These are phyloP conservation scores for Solanum sejunctum DNA, from an alignment of 257 asterid genomes.

Conservation along the genomic window DNA sequence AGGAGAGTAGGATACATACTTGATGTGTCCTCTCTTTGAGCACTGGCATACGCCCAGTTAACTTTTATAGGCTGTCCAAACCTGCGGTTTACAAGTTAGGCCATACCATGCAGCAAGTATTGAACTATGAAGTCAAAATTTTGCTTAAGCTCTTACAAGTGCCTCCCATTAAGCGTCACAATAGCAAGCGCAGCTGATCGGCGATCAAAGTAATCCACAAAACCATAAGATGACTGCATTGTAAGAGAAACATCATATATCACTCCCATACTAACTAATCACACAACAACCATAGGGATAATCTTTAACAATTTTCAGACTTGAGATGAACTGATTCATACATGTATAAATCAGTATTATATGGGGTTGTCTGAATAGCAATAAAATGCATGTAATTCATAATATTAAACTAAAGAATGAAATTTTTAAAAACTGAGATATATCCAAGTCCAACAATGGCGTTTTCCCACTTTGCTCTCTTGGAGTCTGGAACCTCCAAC, in stretches of 20 bases:
- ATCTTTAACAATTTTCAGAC: neutral
- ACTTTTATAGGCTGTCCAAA: slow-evolving; percentile 85
- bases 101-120: neutral
- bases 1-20: slow-evolving; percentile 14
- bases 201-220: slow-evolving; percentile 79
- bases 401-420: neutral
- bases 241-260: neutral
- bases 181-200: slow-evolving; percentile 74
- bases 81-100: slow-evolving; percentile 22
- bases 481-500: neutral
- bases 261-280: neutral
- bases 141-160: slow-evolving; percentile 36
- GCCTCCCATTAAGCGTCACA: slow-evolving; percentile 64
- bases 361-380: neutral
- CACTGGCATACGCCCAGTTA: slow-evolving; percentile 85
- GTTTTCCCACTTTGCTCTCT: neutral
- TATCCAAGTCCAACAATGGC: neutral
- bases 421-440: no score
- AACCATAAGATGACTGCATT: slow-evolving; percentile 83
- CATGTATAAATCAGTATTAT: neutral
- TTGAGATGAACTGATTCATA: neutral
- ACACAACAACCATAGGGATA: neutral
- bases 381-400: neutral
- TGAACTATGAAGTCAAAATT: neutral
- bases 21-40: slow-evolving; percentile 86